Base-by-base conservation (phyloP, 768 basidiomycete species). In the Trametes elegans region DNA sequence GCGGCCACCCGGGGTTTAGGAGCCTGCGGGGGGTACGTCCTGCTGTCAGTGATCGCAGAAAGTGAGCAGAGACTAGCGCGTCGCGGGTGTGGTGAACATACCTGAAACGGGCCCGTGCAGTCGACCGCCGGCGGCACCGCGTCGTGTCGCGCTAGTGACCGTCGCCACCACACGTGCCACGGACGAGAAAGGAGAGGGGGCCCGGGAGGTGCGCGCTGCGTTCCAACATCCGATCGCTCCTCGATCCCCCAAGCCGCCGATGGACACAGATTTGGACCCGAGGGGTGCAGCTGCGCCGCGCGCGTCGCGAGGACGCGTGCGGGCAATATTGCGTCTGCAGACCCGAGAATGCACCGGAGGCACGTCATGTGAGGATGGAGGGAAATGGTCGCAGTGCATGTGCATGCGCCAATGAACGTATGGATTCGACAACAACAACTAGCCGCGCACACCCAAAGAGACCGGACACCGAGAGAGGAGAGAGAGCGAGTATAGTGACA, bases 351-450 rank as follows among this genome's bases (percentile, higher is more conserved):
- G 34, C 6, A 35, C 34, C 34, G 5, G 13, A 23, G 19, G n/a
- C 40, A 41, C 40, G 40, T 21, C n/a, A 23, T 11, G 23, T 29
- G 42, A 14, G n/a, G 18, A 32, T 2, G n/a, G n/a, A n/a, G n/a
- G n/a, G 44, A 21, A 31, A 45, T 32, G 45, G 45, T 46, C 14
- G 19, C 29, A 34, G 45, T 34, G 32, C 28, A 24, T 27, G 8
- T 11, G 36, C n/a, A 45, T 46, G 53, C 53, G 34, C 44, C 45
- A 9, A 45, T 26, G 29, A 41, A 38, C 16, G 35, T 47, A 56
- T 56, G 53, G 52, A 60, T 60, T 54, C 58, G 49, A 59, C 53
- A 48, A 59, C 35, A 28, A 50, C 42, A 39, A 49, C 53, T 45
- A 53, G 50, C 57, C 57, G 44, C 57, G 51, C 50, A 51, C 51